A percentile compares a stretch with the other conserved stretches of the same genome.
phyloP scores from a whole-genome alignment of 2,329 filamentous ascomycete genomes.

The Arthrocladium fulminans region DNA sequence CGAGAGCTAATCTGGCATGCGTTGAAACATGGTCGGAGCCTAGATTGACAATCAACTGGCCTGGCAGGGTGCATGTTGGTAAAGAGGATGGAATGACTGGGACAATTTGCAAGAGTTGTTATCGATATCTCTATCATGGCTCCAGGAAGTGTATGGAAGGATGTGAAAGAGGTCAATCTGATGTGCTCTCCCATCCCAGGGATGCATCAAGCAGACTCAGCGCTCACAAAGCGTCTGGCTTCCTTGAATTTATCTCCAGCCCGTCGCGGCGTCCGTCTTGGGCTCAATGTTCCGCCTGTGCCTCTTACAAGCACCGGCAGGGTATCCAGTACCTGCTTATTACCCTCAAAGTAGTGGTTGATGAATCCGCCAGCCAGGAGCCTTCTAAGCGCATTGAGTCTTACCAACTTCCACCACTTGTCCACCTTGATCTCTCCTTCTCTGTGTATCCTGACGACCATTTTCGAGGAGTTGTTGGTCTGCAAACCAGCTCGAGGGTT shows the following conservation, averaged over 20 bases:
- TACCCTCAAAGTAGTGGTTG: slow-evolving; percentile 52
- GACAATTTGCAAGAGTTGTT: no score
- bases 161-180: no score
- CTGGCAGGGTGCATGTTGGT: no score
- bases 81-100: no score
- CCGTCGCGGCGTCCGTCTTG: slow-evolving; percentile 12
- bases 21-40: no score
- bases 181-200: no score
- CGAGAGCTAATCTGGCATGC: no score
- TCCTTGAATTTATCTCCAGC: slow-evolving; percentile 4
- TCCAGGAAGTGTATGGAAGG: no score
- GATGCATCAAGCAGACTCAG: neutral
- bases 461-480: slow-evolving; percentile 55
- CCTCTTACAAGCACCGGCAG: slow-evolving; percentile 40
- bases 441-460: slow-evolving; percentile 52
- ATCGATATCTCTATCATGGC: no score
- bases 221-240: slow-evolving; percentile 1
- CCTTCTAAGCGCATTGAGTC: slow-evolving; percentile 53
- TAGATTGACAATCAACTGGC: no score
- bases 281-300: slow-evolving; percentile 18
- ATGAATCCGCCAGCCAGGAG: slow-evolving; percentile 55
- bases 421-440: slow-evolving; percentile 56
- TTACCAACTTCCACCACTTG: slow-evolving; percentile 64
- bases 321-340: slow-evolving; percentile 52
- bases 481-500: slow-evolving; percentile 58